Evolutionary conservation across 805 yeast genomes (phyloP), one percentile per base, ranked within the genome.

Genomic region (Yamadazyma olivae): DNA sequence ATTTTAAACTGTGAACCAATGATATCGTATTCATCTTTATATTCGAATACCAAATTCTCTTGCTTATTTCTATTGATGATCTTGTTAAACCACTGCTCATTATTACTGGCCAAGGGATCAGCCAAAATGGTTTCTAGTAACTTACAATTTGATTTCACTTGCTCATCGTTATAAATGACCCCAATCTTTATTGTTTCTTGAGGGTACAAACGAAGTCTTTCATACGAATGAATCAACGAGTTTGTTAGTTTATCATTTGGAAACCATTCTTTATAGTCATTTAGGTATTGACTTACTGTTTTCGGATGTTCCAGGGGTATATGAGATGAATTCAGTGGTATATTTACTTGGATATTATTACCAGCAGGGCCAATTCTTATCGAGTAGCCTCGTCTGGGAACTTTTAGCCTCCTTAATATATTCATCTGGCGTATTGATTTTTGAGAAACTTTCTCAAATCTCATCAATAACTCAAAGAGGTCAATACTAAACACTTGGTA

Each of bases 41-140:
- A 56, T 5, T 33, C 30, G 33, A 64, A 56, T 8, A 35, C 33
- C 34, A 53, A 54, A 29, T 51, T 56, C 7, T 39, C 37, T 1
- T 35, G 20, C 8, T 49, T 38, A 14, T 47, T 19, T 30, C 73
- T 50, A 3, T 33, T 29, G 6, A 28, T 45, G 4, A 67, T 39
- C 18, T 43, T 32, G n/a, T 49, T 32, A 17, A 57, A 61, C 71
- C 71, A 64, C 10, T 22, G n/a, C 16, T 49, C 39, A 39, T 59
- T 64, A 9, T 45, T 46, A 9, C 44, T 49, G 10, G 72, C 54
- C 33, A 67, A 50, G 5, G 74, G 74, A 38, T 67, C 72, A 1
- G 72, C 65, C 26, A 67, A 49, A 8, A 67, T 41, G 3, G 57
- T 39, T 25, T 65, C 69, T 5, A 67, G 27, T n/a, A 67, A 23